Evolutionary conservation across 345 rosid species (phyloP), one percentile per base, ranked within the genome.

Genomic region (Schrenkiella parvula): DNA sequence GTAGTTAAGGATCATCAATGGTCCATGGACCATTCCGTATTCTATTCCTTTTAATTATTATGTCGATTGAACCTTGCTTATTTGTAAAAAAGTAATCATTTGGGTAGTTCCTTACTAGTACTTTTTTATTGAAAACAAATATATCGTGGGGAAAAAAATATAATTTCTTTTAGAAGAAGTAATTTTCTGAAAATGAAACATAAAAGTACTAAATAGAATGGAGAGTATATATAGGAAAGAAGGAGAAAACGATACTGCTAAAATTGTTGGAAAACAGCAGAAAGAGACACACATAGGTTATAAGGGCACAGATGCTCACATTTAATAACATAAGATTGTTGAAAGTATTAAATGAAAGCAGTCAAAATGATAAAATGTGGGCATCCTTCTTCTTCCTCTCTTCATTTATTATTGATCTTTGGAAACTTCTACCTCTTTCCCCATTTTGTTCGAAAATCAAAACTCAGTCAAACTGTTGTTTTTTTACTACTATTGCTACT

Each of bases 351-450:
- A 76, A 34, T 76, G 70, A 69, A 76, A 55, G 79, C 70, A 23
- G 79, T 62, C 58, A 44, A 68, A 26, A 61, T 41, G 6, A 75
- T 68, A 34, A 28, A 43, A 54, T 61, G 31, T 62, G 8, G 8
- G 39, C 52, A 46, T 26, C 64, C 65, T 64, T 53, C 66, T 57
- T 22, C 23, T 26, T 59, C 23, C 14, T 43, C 55, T 4, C n/a
- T 26, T 69, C 70, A 63, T 76, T 69, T 62, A 76, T 69, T 62
- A 76, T 43, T 76, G 71, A 29, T 69, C 66, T 54, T 56, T 34
- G 19, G 22, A 17, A 42, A 13, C 1, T 8, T 17, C 58, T 48
- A 48, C 22, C 10, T 29, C 22, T 38, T 74, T 66, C 48, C 19
- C 56, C 12, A n/a, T 38, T 59, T 59, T 11, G 50, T 59, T 59